Evolutionary conservation across 306 rosid species (phyloP), one percentile per base, ranked within the genome.

Genomic region (Cucumis melo): DNA sequence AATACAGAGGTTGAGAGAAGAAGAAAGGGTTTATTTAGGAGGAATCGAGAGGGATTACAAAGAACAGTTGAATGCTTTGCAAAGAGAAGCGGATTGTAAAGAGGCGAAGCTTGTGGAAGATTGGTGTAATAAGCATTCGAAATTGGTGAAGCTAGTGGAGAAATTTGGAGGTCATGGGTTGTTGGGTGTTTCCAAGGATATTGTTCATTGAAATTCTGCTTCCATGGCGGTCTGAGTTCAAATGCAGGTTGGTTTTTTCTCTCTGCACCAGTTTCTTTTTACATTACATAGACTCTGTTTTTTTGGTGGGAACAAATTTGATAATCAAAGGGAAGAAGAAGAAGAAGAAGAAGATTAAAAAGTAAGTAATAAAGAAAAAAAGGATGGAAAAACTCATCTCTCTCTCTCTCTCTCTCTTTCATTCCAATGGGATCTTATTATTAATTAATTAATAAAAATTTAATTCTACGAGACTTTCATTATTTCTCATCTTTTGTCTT

Each of bases 101-200:
- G 88, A 86, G 71, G 72, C 81, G 2, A 86, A 78, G 61, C 77
- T 86, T 24, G 53, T 83, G n/a, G 86, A 86, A 71, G 79, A 81
- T 0, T 80, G 84, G 85, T 36, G 81, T 6, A 77, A 32, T 10
- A 86, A 76, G 73, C 88, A 86, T 44, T 73, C 13, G 17, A 78
- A 38, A 81, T 80, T 85, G 68, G 60, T 41, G 39, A 73, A 68
- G 77, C 81, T 86, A 16, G 83, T 76, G 15, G 73, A 78, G 32
- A 80, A 41, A 68, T 56, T 80, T 38, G 74, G 81, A 9, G 61
- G 61, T 0, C 58, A 16, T 14, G 76, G 75, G 10, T 68, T 68
- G 36, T n/a, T 21, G 13, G 34, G 7, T 34, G 70, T 63, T 32
- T 19, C 74, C 4, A 68, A 42, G 38, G 56, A 68, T 14, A 48